Percentiles rank a stretch among this genome's conserved stretches.
Conservation (phyloP, 2,329 filamentous ascomycete genomes). For the Aspergillus floridensis region DNA sequence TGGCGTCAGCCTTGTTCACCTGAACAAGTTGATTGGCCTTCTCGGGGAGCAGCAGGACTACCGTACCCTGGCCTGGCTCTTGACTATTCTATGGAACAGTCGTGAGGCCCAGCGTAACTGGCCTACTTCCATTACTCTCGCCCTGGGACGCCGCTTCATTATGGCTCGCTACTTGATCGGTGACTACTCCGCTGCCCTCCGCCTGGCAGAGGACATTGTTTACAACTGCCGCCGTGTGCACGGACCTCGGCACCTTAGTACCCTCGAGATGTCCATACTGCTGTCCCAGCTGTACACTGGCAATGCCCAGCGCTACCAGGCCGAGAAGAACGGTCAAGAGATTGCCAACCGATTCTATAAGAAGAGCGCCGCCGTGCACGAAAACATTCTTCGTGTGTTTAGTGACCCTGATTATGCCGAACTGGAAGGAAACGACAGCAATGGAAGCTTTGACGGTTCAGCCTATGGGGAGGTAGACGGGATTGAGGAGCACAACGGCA, state of each 20-base stretch:
- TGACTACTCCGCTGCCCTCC: constrained; percentile 45
- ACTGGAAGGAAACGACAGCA: constrained; percentile 14
- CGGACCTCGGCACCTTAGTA: constrained; percentile 47
- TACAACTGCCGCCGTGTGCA: constrained; percentile 56
- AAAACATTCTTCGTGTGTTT: constrained; percentile 38
- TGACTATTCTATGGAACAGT: constrained; percentile 45
- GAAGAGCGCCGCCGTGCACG: constrained; percentile 37
- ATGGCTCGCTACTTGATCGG: constrained; percentile 50
- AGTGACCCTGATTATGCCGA: constrained; percentile 33
- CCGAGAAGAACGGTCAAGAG: constrained; percentile 29
- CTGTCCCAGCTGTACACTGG: constrained; percentile 52
- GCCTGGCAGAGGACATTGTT: constrained; percentile 53
- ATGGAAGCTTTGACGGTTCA: constrained; percentile 13
- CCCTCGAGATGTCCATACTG: constrained; percentile 49
- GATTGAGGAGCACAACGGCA: not conserved
- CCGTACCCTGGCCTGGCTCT: constrained; percentile 41
- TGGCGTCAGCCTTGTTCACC: constrained; percentile 39
- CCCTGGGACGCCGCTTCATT: constrained; percentile 51
- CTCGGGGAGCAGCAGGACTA: constrained; percentile 49
- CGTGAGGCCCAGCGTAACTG: constrained; percentile 45
- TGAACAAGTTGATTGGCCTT: constrained; percentile 44
- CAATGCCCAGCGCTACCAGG: constrained; percentile 35
- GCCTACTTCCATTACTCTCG: constrained; percentile 45
- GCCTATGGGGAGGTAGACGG: constrained; percentile 6
- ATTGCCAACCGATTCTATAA: constrained; percentile 41